Conservation (phyloP, 1,139 yeast genomes). For the Diutina neorugosa region DNA sequence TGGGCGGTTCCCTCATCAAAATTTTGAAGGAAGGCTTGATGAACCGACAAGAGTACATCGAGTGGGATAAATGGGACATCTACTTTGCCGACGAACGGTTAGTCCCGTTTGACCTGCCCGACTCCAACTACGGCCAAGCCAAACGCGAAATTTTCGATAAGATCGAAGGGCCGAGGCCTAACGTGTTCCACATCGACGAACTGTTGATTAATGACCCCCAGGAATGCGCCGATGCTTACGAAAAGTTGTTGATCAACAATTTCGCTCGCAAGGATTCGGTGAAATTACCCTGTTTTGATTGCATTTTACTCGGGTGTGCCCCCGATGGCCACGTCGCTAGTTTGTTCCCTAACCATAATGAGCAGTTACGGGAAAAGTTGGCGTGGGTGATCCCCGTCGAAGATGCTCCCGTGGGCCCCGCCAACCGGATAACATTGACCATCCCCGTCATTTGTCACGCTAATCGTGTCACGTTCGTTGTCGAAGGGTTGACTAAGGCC, state of each 20-base stretch:
- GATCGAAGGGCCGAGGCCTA: conserved; percentile 45
- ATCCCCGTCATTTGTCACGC: conserved; percentile 95
- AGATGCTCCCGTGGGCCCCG: conserved; percentile 86
- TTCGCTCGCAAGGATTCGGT: conserved; percentile 97
- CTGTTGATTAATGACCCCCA: conserved; percentile 33
- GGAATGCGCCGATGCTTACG: conserved; percentile 41
- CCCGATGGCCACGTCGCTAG: conserved; percentile 98
- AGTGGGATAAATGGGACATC: conserved; percentile 93
- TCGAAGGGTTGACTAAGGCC: conserved; percentile 92
- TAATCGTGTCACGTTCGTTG: conserved; percentile 84
- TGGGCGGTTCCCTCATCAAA: conserved; percentile 85
- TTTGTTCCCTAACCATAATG: conserved; percentile 78
- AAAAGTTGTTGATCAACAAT: conserved; percentile 59
- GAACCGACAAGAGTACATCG: conserved; percentile 53
- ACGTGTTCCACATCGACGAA: conserved; percentile 38
- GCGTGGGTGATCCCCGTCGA: conserved; percentile 96
- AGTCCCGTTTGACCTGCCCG: conserved; percentile 75
- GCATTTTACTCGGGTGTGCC: conserved; percentile 87
- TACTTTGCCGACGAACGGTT: conserved; percentile 95
- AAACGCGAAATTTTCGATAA: conserved; percentile 71
- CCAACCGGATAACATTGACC: conserved; percentile 79
- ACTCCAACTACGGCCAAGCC: conserved; percentile 84
- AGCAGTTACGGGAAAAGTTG: conserved; percentile 73
- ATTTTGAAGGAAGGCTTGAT: conserved; percentile 79
- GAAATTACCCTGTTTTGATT: conserved; percentile 87